Conservation (phyloP, 2,329 filamentous ascomycete genomes). For the Neopestalotiopsis clavispora region DNA sequence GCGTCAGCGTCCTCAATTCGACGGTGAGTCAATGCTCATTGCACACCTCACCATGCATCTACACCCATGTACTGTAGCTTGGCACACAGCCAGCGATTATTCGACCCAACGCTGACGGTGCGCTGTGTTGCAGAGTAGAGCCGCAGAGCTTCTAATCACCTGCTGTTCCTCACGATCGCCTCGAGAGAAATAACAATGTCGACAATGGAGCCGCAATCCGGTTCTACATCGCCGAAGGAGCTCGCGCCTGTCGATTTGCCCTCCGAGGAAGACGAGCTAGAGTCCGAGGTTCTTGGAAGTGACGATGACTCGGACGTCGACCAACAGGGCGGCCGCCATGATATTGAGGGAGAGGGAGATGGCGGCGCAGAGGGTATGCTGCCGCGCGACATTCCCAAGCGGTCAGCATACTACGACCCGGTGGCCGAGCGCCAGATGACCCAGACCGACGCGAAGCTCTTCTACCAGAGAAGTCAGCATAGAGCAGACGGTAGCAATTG, state of each 20-base stretch:
- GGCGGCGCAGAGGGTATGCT: slow-evolving; percentile 58
- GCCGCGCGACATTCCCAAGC: slow-evolving; percentile 63
- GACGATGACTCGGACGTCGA: slow-evolving; percentile 39
- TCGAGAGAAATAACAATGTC: not conserved
- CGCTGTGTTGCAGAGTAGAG: not conserved
- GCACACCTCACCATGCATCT: not conserved
- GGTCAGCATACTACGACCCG: slow-evolving; percentile 91
- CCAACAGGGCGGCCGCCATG: slow-evolving; percentile 22
- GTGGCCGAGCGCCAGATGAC: slow-evolving; percentile 93
- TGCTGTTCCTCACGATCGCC: not conserved
- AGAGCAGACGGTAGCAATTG: slow-evolving; percentile 51
- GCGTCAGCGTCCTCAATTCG: not conserved
- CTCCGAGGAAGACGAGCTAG: slow-evolving; percentile 43
- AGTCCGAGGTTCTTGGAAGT: slow-evolving; percentile 34
- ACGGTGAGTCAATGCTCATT: not conserved
- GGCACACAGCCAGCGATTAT: not conserved
- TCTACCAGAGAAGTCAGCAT: slow-evolving; percentile 88
- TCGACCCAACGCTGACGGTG: not conserved
- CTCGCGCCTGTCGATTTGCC: slow-evolving; percentile 36
- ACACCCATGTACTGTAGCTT: not conserved
- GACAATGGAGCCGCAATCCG: slow-evolving; percentile 32
- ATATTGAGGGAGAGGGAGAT: slow-evolving; percentile 8
- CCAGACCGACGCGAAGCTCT: slow-evolving; percentile 91
- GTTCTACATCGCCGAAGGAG: slow-evolving; percentile 40
- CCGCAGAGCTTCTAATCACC: not conserved